A percentile compares a stretch with the other conserved stretches of the same genome.
These are phyloP conservation scores for Chloromonas sp. DNA, from an alignment of 163 green algal species.

Conservation along the genomic window DNA sequence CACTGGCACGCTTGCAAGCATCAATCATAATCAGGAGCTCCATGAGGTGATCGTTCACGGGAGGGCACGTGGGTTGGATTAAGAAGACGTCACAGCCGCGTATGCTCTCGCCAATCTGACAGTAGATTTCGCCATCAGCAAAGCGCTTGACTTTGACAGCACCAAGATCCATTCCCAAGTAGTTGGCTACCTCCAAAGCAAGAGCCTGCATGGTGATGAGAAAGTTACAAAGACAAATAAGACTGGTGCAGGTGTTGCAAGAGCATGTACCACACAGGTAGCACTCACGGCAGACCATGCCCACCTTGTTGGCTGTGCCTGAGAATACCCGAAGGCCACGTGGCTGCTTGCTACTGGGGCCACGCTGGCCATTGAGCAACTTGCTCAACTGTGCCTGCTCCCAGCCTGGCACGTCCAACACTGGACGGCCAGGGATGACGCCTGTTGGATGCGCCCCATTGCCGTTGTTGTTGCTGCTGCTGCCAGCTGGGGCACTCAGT, in stretches of 20 bases:
- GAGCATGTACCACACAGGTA: neutral
- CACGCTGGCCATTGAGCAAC: neutral
- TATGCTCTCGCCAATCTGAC: slow-evolving; percentile 59
- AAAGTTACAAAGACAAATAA: neutral
- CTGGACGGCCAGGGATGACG: neutral
- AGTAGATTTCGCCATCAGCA: slow-evolving; percentile 98
- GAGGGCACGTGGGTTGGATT: slow-evolving; percentile 90
- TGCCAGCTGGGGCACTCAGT: neutral
- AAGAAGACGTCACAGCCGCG: slow-evolving; percentile 99
- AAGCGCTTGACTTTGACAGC: slow-evolving; percentile 96
- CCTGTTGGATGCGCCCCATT: neutral
- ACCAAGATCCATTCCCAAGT: slow-evolving; percentile 92
- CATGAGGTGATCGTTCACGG: slow-evolving; percentile 96
- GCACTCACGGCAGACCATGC: neutral
- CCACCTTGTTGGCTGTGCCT: slow-evolving; percentile 3
- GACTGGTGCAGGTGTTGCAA: neutral
- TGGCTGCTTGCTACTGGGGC: neutral
- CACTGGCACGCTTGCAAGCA: slow-evolving; percentile 79
- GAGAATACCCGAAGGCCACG: slow-evolving; percentile 1
- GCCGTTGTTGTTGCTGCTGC: neutral
- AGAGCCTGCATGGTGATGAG: slow-evolving; percentile 34
- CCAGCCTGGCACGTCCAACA: neutral
- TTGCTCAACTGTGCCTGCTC: neutral
- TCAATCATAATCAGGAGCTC: slow-evolving; percentile 98
- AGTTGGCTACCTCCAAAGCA: slow-evolving; percentile 87